phyloP scores from a whole-genome alignment of 2,329 filamentous ascomycete genomes.

The Aureobasidium sp. region DNA sequence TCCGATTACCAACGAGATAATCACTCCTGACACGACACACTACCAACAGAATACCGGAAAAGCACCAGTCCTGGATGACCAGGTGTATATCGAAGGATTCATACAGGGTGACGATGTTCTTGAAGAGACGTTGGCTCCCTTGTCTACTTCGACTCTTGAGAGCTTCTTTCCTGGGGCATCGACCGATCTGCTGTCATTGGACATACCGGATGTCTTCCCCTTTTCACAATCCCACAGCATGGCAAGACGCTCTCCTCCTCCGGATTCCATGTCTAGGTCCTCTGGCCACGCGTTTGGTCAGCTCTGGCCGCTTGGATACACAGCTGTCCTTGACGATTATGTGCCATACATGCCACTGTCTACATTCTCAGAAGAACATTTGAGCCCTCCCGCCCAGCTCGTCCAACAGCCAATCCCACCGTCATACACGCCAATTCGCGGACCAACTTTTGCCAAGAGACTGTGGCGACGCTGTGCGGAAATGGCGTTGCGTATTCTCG shows the following conservation, averaged over 20 bases:
- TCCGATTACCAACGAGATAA: neutral
- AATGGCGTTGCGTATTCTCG: neutral
- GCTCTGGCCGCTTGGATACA: neutral
- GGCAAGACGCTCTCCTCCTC: neutral
- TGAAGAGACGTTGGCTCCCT: neutral
- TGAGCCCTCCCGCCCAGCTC: neutral
- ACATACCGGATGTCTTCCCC: neutral
- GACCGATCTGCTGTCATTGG: neutral
- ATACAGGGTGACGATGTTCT: neutral
- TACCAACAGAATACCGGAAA: neutral
- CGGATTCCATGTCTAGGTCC: neutral
- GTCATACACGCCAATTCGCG: neutral
- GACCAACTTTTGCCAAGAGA: neutral
- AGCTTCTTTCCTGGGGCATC: neutral
- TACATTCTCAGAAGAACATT: neutral
- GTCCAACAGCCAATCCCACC: neutral
- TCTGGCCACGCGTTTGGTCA: neutral
- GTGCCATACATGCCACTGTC: neutral
- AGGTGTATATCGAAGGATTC: no score
- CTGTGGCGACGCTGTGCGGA: constrained; percentile 7
- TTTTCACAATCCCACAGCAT: neutral
- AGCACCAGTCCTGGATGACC: neutral
- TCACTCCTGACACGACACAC: neutral
- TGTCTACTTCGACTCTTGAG: neutral
- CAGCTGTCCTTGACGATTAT: neutral